Conservation (phyloP, 2,329 filamentous ascomycete species). For the Fusarium ambrosium region DNA sequence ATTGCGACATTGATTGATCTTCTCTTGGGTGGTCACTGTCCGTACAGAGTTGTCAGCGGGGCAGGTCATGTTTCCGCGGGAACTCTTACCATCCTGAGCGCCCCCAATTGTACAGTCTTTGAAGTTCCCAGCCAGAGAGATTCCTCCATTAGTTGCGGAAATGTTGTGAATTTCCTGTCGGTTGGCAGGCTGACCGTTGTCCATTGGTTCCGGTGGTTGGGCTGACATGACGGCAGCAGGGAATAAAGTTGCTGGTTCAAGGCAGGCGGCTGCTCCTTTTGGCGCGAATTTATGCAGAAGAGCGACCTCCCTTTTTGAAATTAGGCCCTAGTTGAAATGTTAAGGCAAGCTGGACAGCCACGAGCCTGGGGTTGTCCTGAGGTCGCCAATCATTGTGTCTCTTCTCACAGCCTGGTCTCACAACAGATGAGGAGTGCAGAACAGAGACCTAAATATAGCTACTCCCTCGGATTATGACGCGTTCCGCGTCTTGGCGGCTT, state of each 20-base stretch:
- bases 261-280: neutral
- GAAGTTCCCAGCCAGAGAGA: neutral
- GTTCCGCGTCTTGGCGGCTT: no score
- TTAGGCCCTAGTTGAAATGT: neutral
- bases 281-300: neutral
- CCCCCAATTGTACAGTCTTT: neutral
- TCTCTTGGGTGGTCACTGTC: neutral
- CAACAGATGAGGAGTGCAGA: no score
- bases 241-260: neutral
- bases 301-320: neutral
- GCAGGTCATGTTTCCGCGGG: accelerated
- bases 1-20: neutral
- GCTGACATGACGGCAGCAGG: neutral
- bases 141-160: neutral
- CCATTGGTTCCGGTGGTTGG: neutral
- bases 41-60: neutral
- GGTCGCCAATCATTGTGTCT: no score
- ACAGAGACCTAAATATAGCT: no score
- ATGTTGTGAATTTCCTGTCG: neutral
- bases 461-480: no score
- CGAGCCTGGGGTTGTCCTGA: no score
- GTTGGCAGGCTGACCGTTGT: neutral
- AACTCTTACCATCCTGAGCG: neutral
- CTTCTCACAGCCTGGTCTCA: no score
- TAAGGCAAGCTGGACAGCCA: neutral